Evolutionary conservation across 495 filamentous ascomycete species (phyloP), one percentile per base, ranked within the genome.

Genomic region (Gamarada debralockiae): DNA sequence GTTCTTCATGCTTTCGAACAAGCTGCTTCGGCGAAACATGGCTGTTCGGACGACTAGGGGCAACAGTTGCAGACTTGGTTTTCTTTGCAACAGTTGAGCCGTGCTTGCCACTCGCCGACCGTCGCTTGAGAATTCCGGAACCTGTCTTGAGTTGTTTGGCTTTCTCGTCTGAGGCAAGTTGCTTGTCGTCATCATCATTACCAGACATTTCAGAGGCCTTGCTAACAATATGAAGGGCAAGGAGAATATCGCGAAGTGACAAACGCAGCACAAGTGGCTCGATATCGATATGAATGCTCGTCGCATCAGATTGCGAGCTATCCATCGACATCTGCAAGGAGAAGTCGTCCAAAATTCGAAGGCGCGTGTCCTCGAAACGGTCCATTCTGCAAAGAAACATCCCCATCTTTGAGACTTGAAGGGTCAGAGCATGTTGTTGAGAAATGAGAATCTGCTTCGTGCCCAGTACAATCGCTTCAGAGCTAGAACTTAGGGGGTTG

Each of bases 341-440:
- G 67, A 97, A 97, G 63, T 97, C 90, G 63, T 98, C 93, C 20
- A 98, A 77, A 57, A 98, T 95, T 20, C 95, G 84, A 27, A 92
- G 74, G 45, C 83, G 78, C 53, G 75, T 85, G 5, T 77, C 85
- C 46, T 92, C 88, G 58, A 90, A 90, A 55, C 87, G 86, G 64
- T 98, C 93, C 95, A 98, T 97, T 23, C 93, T 88, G 65, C 93
- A 98, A 31, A 98, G 73, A 68, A 97, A 98, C 92, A 98, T 97
- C 50, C 93, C 95, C 40, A 97, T 83, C 61, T 96, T 82, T 31
- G 87, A 87, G 8, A 97, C 79, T 61, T 97, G 95, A 51, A 98
- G 74, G 9, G 95, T 96, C 44, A 91, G 78, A 20, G 92, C 90
- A 71, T 97, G 89, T 67, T 98, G 93, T 62, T 93, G 88, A 13